These are phyloP conservation scores for Calonectria pseudoreteaudii DNA, from an alignment of 2,329 filamentous ascomycete genomes.

Conservation along the genomic window DNA sequence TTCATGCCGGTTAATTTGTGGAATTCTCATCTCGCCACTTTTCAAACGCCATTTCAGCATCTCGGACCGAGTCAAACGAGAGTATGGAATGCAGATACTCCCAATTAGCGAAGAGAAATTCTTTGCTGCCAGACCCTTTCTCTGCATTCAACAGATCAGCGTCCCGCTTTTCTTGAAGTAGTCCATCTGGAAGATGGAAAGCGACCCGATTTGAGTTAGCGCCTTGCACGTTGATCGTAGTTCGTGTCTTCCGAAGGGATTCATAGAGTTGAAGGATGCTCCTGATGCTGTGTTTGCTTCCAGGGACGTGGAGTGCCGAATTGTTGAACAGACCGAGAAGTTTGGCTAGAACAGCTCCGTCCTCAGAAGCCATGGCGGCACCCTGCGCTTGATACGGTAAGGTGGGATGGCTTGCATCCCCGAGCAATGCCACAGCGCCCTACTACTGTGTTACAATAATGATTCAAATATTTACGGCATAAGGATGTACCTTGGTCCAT, in stretches of 20 bases:
- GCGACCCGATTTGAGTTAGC: neutral
- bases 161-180: neutral
- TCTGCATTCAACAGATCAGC: neutral
- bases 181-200: neutral
- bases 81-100: neutral
- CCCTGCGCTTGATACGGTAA: neutral
- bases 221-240: neutral
- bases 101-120: neutral
- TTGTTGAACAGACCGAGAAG: neutral
- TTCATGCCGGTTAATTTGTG: neutral
- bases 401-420: neutral
- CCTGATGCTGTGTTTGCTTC: neutral
- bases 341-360: neutral
- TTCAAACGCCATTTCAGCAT: neutral
- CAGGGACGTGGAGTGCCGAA: neutral
- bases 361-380: neutral
- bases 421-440: neutral
- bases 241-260: neutral
- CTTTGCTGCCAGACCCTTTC: neutral
- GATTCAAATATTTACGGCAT: neutral
- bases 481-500: neutral
- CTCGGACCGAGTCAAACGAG: neutral
- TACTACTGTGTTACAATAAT: neutral
- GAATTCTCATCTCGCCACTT: neutral
- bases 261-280: neutral